A percentile compares a stretch with the other conserved stretches of the same genome.
Evolutionary conservation across 2,329 filamentous ascomycete species (phyloP).

Genomic region (Stagonosporopsis tanaceti): DNA sequence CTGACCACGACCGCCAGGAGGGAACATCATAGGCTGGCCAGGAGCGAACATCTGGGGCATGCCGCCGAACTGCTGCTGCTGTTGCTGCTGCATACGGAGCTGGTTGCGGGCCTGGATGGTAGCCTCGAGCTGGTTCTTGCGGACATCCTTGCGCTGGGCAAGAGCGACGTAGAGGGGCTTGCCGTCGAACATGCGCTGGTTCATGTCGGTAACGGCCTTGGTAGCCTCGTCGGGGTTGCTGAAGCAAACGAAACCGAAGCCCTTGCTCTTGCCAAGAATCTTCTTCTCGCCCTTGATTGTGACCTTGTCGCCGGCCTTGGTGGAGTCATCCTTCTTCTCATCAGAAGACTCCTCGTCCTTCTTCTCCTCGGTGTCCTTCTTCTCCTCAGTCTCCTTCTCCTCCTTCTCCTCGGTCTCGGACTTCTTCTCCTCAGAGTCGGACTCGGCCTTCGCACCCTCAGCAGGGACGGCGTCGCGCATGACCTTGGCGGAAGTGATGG

Average conservation of each 20-base stretch:
- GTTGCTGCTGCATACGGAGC: slow-evolving; percentile 96
- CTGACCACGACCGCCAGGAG: slow-evolving; percentile 65
- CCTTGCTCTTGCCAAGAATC: slow-evolving; percentile 95
- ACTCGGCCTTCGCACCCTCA: slow-evolving; percentile 57
- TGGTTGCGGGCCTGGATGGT: slow-evolving; percentile 99
- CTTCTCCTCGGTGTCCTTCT: slow-evolving; percentile 63
- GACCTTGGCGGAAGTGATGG: slow-evolving; percentile 98
- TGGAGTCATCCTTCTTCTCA: slow-evolving; percentile 65
- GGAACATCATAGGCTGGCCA: slow-evolving; percentile 73
- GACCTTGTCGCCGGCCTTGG: slow-evolving; percentile 61
- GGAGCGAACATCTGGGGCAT: slow-evolving; percentile 84
- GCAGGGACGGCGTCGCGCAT: slow-evolving; percentile 82
- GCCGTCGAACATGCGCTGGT: slow-evolving; percentile 96
- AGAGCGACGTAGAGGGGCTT: slow-evolving; percentile 98
- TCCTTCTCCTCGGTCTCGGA: slow-evolving; percentile 60
- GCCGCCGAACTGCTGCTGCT: slow-evolving; percentile 64
- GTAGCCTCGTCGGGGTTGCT: slow-evolving; percentile 98
- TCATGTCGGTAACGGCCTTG: slow-evolving; percentile 99
- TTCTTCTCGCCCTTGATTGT: slow-evolving; percentile 68
- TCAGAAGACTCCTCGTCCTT: slow-evolving; percentile 61
- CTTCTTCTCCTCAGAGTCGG: slow-evolving; percentile 55
- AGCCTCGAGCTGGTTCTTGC: slow-evolving; percentile 98
- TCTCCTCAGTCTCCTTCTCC: slow-evolving; percentile 65
- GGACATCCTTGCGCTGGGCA: slow-evolving; percentile 98
- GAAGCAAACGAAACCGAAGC: slow-evolving; percentile 99